Base-by-base conservation (phyloP, 176 grass and related monocot genomes). In the Zizania latifolia region DNA sequence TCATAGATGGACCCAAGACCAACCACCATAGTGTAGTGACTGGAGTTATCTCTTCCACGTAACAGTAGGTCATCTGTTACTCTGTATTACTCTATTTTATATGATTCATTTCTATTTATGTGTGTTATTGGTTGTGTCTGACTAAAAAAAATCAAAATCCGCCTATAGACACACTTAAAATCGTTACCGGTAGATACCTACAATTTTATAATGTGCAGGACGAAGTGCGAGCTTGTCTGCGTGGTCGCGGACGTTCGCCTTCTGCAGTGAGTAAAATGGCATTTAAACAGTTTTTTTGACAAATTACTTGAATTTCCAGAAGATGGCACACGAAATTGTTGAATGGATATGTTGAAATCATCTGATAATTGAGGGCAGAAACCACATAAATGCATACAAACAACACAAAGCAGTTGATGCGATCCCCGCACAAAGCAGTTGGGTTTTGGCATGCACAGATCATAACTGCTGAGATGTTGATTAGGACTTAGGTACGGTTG, bases 401-500 rank as follows among this genome's bases (percentile, higher is more conserved):
- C 17, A n/a, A 22, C n/a, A 53, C 48, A 53, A 53, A 64, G 65
- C 2, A 29, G 57, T 54, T 15, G 56, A 23, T 37, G 53, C 51
- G 19, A 53, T 53, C 19, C 69, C 33, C 19, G 12, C 51, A 62
- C 23, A 8, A 55, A 29, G 41, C 69, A 41, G 10, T 29, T 72
- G 66, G 24, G 58, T 38, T 39, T 58, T 33, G 56, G 59, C 50
- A 46, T 9, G 15, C 46, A 46, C n/a, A 24, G 36, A 51, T 51
- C 46, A 51, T 51, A 51, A 51, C 36, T 60, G 35, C 77, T 28
- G 26, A 50, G 39, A 74, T 38, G 12, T 29, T 68, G 51, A 79
- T 70, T 69, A 69, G 61, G 53, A 35, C 27, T 79, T 27, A 74
- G 44, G 60, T 68, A 38, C n/a, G n/a, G n/a, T n/a, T n/a, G n/a